Evolutionary conservation across 2,329 filamentous ascomycete genomes (phyloP).

Genomic region (Cryphonectria carpinicola): DNA sequence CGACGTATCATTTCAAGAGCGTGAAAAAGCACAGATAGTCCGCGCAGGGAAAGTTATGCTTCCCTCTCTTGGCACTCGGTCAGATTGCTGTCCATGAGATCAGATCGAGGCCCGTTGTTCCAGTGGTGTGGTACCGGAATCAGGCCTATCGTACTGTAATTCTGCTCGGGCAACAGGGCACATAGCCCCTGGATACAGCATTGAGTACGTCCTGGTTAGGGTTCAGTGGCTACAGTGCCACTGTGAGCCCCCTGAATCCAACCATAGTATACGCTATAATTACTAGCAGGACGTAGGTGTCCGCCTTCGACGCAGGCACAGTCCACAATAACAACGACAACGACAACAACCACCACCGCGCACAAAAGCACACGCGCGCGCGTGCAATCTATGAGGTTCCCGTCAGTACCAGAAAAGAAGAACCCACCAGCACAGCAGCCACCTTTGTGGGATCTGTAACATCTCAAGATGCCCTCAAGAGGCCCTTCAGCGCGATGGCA

Average conservation of each 20-base stretch:
- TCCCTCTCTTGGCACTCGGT: neutral
- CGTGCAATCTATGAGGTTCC: neutral
- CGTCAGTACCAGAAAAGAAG: neutral
- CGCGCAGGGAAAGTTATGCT: neutral
- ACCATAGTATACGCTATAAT: neutral
- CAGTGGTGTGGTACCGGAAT: too few relatives aligned
- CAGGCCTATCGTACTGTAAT: neutral
- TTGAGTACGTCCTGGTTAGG: neutral
- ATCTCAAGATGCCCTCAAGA: conserved; percentile 30
- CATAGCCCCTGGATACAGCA: neutral
- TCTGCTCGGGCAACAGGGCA: neutral
- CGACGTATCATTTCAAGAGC: neutral
- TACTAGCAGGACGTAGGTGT: neutral
- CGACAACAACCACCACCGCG: neutral
- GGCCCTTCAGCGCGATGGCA: conserved; percentile 61
- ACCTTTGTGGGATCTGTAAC: too few relatives aligned
- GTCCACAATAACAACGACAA: too few relatives aligned
- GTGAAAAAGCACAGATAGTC: neutral
- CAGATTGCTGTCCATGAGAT: too few relatives aligned
- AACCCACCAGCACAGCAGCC: neutral
- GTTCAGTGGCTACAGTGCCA: neutral
- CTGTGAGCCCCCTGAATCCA: neutral
- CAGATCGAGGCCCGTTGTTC: too few relatives aligned
- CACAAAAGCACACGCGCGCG: neutral
- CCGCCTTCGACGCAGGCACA: too few relatives aligned